Evolutionary conservation across 805 yeast species (phyloP), one percentile per base, ranked within the genome.

Genomic region (Clavispora phyllophila): DNA sequence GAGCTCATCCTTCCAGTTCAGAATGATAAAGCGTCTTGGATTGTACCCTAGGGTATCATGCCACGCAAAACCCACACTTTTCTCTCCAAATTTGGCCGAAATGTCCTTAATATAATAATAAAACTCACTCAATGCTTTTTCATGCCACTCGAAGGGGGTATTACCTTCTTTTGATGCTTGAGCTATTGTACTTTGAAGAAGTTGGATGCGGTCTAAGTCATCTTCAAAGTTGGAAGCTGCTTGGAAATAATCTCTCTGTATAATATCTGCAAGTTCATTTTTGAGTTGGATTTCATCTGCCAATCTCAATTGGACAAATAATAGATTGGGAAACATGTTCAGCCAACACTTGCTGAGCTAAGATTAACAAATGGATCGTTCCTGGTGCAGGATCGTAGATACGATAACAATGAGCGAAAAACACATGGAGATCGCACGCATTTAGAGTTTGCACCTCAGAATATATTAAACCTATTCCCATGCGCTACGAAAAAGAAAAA

Each of bases 11-110:
- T 38, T 40, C 48, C 48, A 44, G 22, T 26, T 35, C 15, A 36
- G 19, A 9, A 27, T 24, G 14, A 12, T 15, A 9, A 40, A 37
- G 8, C 78, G 76, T 7, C 71, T 61, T 2, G 75, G 69, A 15
- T 80, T 66, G 40, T 75, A 74, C 0, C 86, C 82, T 4, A 86
- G 62, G 0, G 87, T 77, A 18, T 82, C 82, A 55, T 66, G 77
- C 98, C 97, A 91, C 0, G 78, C 70, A 50, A 87, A 83, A 29
- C 70, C 74, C 8, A 78, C 62, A 15, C 73, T 66, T 47, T 82
- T 83, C 23, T 69, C 68, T 0, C 93, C 88, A 45, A 90, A 83
- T 55, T 84, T 86, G 37, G 61, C 43, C 28, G 61, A 60, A 7
- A 85, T 43, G 8, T 66, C 66, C 1, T 61, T 45, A 9, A 86